phyloP scores from a whole-genome alignment of 805 yeast genomes.

The Grigorovia transvaalensis region DNA sequence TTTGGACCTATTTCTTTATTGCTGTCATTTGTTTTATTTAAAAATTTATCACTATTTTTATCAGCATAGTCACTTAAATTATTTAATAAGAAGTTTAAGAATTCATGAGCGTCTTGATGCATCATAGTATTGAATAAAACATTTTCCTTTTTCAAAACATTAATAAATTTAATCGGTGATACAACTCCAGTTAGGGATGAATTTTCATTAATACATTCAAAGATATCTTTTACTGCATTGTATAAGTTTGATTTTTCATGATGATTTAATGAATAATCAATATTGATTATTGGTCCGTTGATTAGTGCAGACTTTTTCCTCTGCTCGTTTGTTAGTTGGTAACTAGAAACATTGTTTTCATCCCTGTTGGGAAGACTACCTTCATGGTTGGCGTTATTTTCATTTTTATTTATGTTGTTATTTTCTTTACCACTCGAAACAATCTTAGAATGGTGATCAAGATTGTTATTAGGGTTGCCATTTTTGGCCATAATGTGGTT shows the following conservation, averaged over 20 bases:
- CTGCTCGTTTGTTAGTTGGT: conserved; percentile 42
- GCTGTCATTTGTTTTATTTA: background rate
- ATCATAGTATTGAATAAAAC: conserved; percentile 77
- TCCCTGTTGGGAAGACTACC: background rate
- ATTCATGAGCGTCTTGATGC: conserved; percentile 99
- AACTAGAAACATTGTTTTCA: background rate
- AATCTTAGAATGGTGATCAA: background rate
- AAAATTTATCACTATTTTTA: background rate
- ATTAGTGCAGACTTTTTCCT: conserved; percentile 70
- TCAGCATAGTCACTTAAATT: conserved; percentile 45
- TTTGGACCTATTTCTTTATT: conserved; percentile 19
- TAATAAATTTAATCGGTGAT: conserved; percentile 66
- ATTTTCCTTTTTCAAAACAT: conserved; percentile 69
- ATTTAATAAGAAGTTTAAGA: conserved; percentile 76
- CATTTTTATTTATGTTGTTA: background rate
- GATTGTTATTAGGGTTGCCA: no score
- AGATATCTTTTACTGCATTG: conserved; percentile 70
- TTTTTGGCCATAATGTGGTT: no score
- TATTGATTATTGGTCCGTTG: conserved; percentile 72
- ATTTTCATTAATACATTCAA: conserved; percentile 71
- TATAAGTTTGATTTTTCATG: conserved; percentile 35
- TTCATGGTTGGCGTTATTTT: background rate
- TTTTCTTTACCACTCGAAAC: background rate
- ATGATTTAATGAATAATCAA: conserved; percentile 47
- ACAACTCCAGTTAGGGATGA: conserved; percentile 66